Evolutionary conservation across 768 basidiomycete genomes (phyloP).

Genomic region (Daedaleopsis sinensis): DNA sequence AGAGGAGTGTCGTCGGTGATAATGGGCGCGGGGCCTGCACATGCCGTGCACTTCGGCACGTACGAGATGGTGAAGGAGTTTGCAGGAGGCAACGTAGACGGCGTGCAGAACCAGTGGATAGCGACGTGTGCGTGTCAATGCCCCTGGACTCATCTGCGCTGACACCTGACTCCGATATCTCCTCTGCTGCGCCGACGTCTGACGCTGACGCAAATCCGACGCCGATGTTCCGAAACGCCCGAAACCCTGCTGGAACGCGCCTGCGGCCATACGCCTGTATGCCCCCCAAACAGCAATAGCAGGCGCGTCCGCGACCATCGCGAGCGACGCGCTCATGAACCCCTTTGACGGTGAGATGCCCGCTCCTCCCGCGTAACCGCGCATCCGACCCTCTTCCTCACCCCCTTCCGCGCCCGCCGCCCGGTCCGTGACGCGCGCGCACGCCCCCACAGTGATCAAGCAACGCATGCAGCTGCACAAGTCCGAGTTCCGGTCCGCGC

Average conservation of each 20-base stretch:
- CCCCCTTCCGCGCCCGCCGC: constrained; percentile 5
- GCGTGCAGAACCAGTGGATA: constrained; percentile 74
- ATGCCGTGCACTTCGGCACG: constrained; percentile 96
- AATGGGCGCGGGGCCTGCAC: constrained; percentile 95
- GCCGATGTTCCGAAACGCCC: neutral
- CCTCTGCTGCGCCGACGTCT: neutral
- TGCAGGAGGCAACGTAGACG: constrained; percentile 77
- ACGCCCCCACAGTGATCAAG: constrained; percentile 80
- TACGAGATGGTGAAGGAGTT: constrained; percentile 95
- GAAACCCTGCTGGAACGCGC: neutral
- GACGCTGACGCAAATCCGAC: neutral
- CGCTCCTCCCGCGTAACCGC: constrained; percentile 5
- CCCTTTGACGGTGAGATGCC: constrained; percentile 89
- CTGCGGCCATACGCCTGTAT: neutral
- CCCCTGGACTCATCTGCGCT: neutral
- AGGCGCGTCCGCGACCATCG: constrained; percentile 92
- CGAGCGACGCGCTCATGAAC: constrained; percentile 98
- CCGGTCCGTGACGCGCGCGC: constrained; percentile 4
- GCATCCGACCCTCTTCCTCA: constrained; percentile 19
- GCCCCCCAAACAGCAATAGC: constrained; percentile 65
- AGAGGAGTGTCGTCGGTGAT: constrained; percentile 95
- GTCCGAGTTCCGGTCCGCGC: constrained; percentile 86
- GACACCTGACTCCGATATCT: neutral
- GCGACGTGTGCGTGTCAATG: constrained; percentile 74
- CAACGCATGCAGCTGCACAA: constrained; percentile 99